Conservation (phyloP, 176 grass and related monocot genomes). For the Lolium rigidum region DNA sequence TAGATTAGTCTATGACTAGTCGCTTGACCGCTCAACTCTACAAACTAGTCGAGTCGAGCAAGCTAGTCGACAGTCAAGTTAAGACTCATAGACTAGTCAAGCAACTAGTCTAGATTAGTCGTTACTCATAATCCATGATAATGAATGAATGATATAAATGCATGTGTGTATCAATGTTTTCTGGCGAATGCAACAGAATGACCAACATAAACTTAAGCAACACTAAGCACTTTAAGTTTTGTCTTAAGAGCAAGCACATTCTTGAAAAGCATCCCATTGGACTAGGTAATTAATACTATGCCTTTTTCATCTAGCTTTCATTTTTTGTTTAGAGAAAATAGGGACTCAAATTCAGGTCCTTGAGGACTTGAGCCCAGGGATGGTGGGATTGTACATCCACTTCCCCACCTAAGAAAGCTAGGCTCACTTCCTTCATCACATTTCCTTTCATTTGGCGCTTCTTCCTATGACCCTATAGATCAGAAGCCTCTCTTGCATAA, state of each 20-base stretch:
- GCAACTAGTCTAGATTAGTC: too few species aligned
- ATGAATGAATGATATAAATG: not conserved
- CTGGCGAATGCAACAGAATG: not conserved
- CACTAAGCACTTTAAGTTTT: not conserved
- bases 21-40: too few species aligned
- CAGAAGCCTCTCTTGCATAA: not conserved
- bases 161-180: not conserved
- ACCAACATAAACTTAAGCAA: not conserved
- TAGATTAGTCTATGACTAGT: too few species aligned
- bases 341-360: not conserved
- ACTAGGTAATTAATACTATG: not conserved
- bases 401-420: not conserved
- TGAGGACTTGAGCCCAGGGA: not conserved
- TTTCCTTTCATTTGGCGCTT: conserved; percentile 15
- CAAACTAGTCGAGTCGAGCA: too few species aligned
- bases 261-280: conserved; percentile 16
- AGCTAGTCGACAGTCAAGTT: too few species aligned
- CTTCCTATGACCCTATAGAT: not conserved
- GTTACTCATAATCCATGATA: too few species aligned
- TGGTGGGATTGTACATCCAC: not conserved
- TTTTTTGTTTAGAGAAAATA: not conserved
- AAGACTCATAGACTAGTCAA: too few species aligned
- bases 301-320: not conserved
- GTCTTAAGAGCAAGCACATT: conserved; percentile 1
- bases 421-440: not conserved